Evolutionary conservation across 1,284 basidiomycete species (phyloP).

Genomic region (Ceratobasidium sp.): DNA sequence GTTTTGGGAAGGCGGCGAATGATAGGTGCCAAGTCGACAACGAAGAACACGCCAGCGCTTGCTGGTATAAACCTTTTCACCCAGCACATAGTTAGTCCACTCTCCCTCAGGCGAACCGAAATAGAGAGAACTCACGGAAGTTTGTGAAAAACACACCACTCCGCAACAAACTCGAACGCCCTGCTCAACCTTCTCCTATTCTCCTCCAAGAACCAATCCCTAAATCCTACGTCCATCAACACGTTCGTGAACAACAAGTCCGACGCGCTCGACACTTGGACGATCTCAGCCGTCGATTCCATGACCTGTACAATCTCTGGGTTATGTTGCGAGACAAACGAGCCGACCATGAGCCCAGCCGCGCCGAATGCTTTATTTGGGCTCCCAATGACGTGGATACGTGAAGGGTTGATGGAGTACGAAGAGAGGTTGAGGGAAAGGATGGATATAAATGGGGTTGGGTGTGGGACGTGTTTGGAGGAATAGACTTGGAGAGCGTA

Average conservation of each 20-base stretch:
- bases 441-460: slow-evolving; percentile 41
- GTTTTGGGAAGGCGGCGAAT: not conserved
- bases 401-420: slow-evolving; percentile 7
- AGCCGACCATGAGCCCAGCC: slow-evolving; percentile 44
- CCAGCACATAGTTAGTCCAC: not conserved
- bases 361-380: slow-evolving; percentile 46
- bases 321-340: slow-evolving; percentile 47
- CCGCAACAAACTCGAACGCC: slow-evolving; percentile 37
- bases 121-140: slow-evolving; percentile 17
- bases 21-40: slow-evolving; percentile 30
- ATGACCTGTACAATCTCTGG: slow-evolving; percentile 30
- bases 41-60: slow-evolving; percentile 40
- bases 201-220: slow-evolving; percentile 36
- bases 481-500: slow-evolving; percentile 44
- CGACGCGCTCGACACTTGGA: slow-evolving; percentile 24
- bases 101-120: no score
- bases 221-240: slow-evolving; percentile 20
- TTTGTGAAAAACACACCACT: slow-evolving; percentile 40
- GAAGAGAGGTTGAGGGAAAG: slow-evolving; percentile 28
- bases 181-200: slow-evolving; percentile 7
- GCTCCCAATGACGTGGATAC: slow-evolving; percentile 45
- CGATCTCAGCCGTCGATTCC: slow-evolving; percentile 17
- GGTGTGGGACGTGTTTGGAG: slow-evolving; percentile 32
- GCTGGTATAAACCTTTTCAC: slow-evolving; percentile 27
- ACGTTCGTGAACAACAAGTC: slow-evolving; percentile 30